Percentiles rank a stretch among this genome's conserved stretches.
These are phyloP conservation scores for Phaffomyces antillensis DNA, from an alignment of 805 yeast species.

Conservation along the genomic window DNA sequence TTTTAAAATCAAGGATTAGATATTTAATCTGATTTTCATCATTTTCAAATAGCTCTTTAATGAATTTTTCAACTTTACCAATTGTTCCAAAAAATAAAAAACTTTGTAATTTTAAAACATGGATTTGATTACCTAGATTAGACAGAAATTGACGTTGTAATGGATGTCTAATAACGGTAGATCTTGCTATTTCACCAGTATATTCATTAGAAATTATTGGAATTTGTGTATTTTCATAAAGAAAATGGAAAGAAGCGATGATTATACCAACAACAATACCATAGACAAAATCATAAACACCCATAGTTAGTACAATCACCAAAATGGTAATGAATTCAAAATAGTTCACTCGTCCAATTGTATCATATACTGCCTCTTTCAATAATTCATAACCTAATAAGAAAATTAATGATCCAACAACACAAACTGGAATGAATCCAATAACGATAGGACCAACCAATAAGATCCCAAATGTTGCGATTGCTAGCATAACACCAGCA, in stretches of 20 bases:
- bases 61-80: constrained; percentile 77
- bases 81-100: constrained; percentile 92
- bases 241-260: constrained; percentile 89
- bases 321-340: constrained; percentile 83
- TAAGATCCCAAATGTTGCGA: constrained; percentile 77
- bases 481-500: constrained; percentile 85
- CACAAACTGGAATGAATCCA: constrained; percentile 91
- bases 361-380: constrained; percentile 80
- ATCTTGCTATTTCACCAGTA: constrained; percentile 82
- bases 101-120: constrained; percentile 81
- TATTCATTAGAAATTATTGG: constrained; percentile 78
- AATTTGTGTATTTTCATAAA: constrained; percentile 81
- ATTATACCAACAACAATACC: constrained; percentile 89
- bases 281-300: constrained; percentile 87
- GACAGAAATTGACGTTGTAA: constrained; percentile 78
- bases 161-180: constrained; percentile 88
- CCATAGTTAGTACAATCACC: constrained; percentile 90
- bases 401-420: constrained; percentile 89
- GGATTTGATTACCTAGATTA: constrained; percentile 86
- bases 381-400: constrained; percentile 85
- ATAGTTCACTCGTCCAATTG: constrained; percentile 62
- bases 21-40: constrained; percentile 61
- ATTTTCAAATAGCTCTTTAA: constrained; percentile 56
- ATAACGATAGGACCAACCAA: constrained; percentile 86
- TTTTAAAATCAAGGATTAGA: constrained; percentile 76